Percentiles rank a stretch among this genome's conserved stretches.
These are phyloP conservation scores for Aquilaria malaccensis DNA, from an alignment of 345 rosid species.

Conservation along the genomic window DNA sequence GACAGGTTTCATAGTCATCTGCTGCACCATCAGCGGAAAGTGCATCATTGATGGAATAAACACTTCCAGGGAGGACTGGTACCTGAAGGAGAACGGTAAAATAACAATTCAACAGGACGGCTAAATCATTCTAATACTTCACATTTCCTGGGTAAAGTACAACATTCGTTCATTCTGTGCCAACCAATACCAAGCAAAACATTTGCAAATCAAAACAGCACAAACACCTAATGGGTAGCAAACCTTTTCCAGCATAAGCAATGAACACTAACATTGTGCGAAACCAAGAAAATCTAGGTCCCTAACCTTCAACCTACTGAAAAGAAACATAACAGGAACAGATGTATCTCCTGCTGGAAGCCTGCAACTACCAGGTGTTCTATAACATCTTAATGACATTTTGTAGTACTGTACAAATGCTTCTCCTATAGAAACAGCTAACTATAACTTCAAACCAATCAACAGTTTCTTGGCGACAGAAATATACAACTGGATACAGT, in stretches of 20 bases:
- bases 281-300: too few relatives aligned
- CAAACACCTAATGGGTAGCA: not conserved
- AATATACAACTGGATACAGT: not conserved
- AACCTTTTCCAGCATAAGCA: not conserved
- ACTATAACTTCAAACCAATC: not conserved
- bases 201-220: not conserved
- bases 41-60: conserved; percentile 19
- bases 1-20: conserved; percentile 22
- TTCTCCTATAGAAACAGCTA: not conserved
- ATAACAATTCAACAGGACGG: not conserved
- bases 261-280: not conserved
- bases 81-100: conserved; percentile 12
- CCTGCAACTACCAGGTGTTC: too few relatives aligned
- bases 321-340: too few relatives aligned
- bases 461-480: too few relatives aligned
- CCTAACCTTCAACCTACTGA: too few relatives aligned
- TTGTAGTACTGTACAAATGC: not conserved
- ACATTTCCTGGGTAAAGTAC: too few relatives aligned
- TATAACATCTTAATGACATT: not conserved
- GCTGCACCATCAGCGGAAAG: conserved; percentile 26
- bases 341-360: too few relatives aligned
- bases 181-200: not conserved
- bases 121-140: not conserved
- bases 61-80: conserved; percentile 24
- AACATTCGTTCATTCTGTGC: too few relatives aligned